These are phyloP conservation scores for Geosmithia flava DNA, from an alignment of 2,329 filamentous ascomycete genomes.

Conservation along the genomic window DNA sequence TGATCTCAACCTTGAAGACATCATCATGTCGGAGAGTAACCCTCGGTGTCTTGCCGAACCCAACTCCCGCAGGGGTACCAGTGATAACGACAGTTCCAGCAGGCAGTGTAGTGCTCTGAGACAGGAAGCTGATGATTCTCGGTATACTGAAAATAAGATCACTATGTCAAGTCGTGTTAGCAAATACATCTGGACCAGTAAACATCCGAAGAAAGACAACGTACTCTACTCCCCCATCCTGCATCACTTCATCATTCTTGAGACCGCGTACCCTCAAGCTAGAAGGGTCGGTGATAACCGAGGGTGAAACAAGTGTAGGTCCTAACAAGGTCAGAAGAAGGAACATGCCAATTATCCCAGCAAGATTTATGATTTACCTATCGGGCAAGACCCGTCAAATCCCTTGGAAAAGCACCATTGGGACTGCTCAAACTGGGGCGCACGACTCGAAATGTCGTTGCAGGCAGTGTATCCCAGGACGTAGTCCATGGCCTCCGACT, in stretches of 20 bases:
- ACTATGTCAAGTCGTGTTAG: slow-evolving; percentile 13
- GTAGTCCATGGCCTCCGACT: slow-evolving; percentile 43
- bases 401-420: slow-evolving; percentile 49
- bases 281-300: slow-evolving; percentile 25
- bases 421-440: slow-evolving; percentile 37
- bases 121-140: slow-evolving; percentile 26
- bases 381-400: slow-evolving; percentile 40
- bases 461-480: slow-evolving; percentile 51
- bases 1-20: slow-evolving; percentile 29
- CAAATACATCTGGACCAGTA: no score
- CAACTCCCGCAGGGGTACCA: slow-evolving; percentile 28
- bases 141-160: slow-evolving; percentile 42
- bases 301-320: slow-evolving; percentile 33
- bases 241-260: slow-evolving; percentile 38
- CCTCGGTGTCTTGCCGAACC: slow-evolving; percentile 22
- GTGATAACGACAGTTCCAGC: slow-evolving; percentile 29
- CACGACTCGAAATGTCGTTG: slow-evolving; percentile 51
- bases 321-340: slow-evolving; percentile 13
- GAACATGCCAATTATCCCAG: neutral
- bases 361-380: no score
- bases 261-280: slow-evolving; percentile 26
- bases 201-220: slow-evolving; percentile 18
- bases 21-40: slow-evolving; percentile 24
- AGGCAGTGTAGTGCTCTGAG: slow-evolving; percentile 27
- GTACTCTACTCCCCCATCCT: slow-evolving; percentile 23